phyloP scores from a whole-genome alignment of 176 grass and related monocot species.

The Lolium multiflorum region DNA sequence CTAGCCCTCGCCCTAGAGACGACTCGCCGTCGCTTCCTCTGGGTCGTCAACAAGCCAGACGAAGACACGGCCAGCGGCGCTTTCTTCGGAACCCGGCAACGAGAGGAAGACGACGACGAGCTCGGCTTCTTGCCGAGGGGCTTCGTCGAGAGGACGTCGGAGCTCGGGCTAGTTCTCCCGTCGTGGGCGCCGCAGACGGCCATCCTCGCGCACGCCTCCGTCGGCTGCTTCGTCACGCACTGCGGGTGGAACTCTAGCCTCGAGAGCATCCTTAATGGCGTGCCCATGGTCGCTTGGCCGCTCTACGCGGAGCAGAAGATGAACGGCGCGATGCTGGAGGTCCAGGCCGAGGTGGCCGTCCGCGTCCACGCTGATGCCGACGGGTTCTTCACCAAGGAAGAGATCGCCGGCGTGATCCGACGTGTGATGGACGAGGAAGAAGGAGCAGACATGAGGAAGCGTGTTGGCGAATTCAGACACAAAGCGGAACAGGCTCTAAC shows the following conservation, averaged over 20 bases:
- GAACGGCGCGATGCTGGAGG: conserved; percentile 61
- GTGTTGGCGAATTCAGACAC: no score
- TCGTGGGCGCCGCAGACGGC: conserved; percentile 45
- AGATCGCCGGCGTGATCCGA: conserved; percentile 40
- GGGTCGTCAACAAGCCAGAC: conserved; percentile 56
- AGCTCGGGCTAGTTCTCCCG: conserved; percentile 4
- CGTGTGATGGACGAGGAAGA: conserved; percentile 53
- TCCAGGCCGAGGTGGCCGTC: conserved; percentile 29
- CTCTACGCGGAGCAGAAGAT: conserved; percentile 67
- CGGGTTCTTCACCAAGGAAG: conserved; percentile 36
- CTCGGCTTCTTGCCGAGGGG: conserved; percentile 47
- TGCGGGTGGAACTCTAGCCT: conserved; percentile 83
- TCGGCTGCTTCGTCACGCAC: conserved; percentile 61
- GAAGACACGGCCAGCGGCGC: not conserved
- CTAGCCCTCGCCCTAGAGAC: conserved; percentile 59
- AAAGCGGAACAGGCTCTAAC: not conserved
- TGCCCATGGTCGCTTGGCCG: conserved; percentile 72
- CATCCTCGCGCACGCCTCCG: conserved; percentile 37
- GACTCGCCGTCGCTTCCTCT: conserved; percentile 53
- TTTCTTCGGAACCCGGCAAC: conserved; percentile 21
- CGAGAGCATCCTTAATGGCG: conserved; percentile 42
- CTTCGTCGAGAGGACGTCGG: conserved; percentile 46
- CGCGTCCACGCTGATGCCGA: not conserved
- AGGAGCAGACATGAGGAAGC: no score
- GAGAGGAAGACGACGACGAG: not conserved